Evolutionary conservation across 2,329 filamentous ascomycete genomes (phyloP), one percentile per base, ranked within the genome.

Genomic region (Ceratocystiopsis sp.): DNA sequence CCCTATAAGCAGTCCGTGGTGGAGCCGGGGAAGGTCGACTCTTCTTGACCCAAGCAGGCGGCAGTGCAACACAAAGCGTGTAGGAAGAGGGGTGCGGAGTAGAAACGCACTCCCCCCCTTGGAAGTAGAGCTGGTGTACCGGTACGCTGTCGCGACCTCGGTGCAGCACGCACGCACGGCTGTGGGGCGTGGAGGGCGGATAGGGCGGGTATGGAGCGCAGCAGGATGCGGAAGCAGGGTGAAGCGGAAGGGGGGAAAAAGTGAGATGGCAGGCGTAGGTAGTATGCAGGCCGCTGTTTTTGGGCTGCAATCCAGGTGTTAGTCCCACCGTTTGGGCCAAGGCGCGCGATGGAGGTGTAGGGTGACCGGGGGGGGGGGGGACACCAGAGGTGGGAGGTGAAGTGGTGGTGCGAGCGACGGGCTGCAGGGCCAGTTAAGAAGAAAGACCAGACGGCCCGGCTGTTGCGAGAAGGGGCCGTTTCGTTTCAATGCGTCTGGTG

Each of bases 271-370:
- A 49, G 45, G 36, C 39, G 38, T 16, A 12, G 16, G 4, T 33
- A 37, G 36, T 42, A 49, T 49, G 49, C 45, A 50, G 43, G 49
- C 41, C 36, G 47, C 47, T 49, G 35, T 36, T 49, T 49, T 49
- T 47, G 42, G 49, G 49, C 45, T 48, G 45, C 45, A 41, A 38
- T 40, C 42, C 40, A 40, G 42, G 41, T 42, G 25, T 29, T 29
- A 29, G 25, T 29, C 25, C 9, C 25, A 29, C 25, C 25, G 25
- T 29, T 29, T 29, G 10, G 37, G 39, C 44, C 47, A 42, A 48
- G 45, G 45, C 41, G 44, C 41, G 43, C 44, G 47, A 29, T 8
- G n/a, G n/a, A n/a, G 35, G 25, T 29, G 25, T 29, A 29, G 25
- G 25, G 25, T 10, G 25, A 29, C 25, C 21, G 35, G 38, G 42